Evolutionary conservation across 306 rosid genomes (phyloP), one percentile per base, ranked within the genome.

Genomic region (Cucumis hystrix): DNA sequence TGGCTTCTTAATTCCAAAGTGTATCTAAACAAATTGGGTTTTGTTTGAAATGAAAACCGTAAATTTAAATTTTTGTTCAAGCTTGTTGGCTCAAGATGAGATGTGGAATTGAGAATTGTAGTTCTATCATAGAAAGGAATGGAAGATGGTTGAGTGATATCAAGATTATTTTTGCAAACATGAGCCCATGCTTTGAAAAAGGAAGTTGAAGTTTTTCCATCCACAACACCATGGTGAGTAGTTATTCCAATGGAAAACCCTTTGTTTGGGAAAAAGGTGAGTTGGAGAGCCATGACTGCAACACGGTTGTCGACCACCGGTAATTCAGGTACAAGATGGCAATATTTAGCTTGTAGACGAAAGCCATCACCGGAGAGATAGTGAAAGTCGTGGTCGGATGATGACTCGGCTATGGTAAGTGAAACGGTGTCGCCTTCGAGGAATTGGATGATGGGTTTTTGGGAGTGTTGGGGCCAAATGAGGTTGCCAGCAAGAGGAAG

Each of bases 171-270:
- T 1, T 55, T 73, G 77, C 93, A 89, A 9, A 85, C 43, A 16
- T 70, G 71, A 79, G 92, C 86, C 93, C 96, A 91, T 0, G 90
- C 63, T 79, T 91, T 91, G 18, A 86, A 35, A 62, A 87, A 91
- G 5, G 77, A 37, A 21, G 79, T 80, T 12, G 80, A 80, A 9
- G 59, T 47, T 20, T 52, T 79, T 4, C 85, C 83, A 20, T 82
- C 88, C 0, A 67, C 41, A 52, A 79, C 25, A 0, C 72, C 82
- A 43, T 85, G 88, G 83, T 85, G 88, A 6, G 69, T 41, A 23
- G 82, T 11, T 20, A 78, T 72, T 67, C 84, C 88, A 28, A 85
- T 51, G 23, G 40, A 78, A 20, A 85, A 73, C 1, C 88, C 88
- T 18, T 33, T 14, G 20, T 69, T 60, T 11, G 62, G 80, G 63